Base-by-base conservation (phyloP, 805 yeast genomes). In the Candida peoriensis region DNA sequence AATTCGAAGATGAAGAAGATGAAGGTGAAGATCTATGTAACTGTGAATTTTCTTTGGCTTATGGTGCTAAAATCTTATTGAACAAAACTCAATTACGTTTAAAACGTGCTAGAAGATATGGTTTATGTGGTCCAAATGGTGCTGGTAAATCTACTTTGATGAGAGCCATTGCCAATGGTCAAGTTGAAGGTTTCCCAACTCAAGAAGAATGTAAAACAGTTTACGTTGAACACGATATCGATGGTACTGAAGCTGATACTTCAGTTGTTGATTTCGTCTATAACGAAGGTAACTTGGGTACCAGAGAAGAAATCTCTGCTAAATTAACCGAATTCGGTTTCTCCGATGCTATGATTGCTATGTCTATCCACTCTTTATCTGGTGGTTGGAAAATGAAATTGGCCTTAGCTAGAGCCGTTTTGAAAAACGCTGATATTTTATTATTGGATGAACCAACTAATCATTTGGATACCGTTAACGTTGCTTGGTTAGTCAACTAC, bases 381-480 rank as follows among this genome's bases (percentile, higher is more conserved):
- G 98, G 98, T 82, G 98, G 98, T 81, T 90, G 98, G 98, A 93
- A 93, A 82, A 90, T 90, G 98, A 93, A 93, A 75, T 81, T 90
- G 69, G 97, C 97, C 65, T 79, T 90, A 62, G 97, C 98, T 58
- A 87, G 97, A 75, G 98, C 98, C 63, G 97, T 90, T 62, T 81
- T 90, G 73, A 86, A 85, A 79, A 89, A 89, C 73, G 97, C 98
- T 62, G 95, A 86, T 71, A 93, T 90, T 64, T 77, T 90, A 70
- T 77, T 90, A 71, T 82, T 90, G 69, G 98, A 90, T 78, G 98
- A 90, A 80, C 98, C 98, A 74, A 90, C 98, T 64, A 90, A 90
- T 85, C 98, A 93, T 78, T 85, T 93, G 84, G 98, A 93, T 76
- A 89, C 96, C 60, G 97, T 89, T 60, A 93, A 93, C 74, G 98